Evolutionary conservation across 257 asterid genomes (phyloP).

Genomic region (Solanum phureja): DNA sequence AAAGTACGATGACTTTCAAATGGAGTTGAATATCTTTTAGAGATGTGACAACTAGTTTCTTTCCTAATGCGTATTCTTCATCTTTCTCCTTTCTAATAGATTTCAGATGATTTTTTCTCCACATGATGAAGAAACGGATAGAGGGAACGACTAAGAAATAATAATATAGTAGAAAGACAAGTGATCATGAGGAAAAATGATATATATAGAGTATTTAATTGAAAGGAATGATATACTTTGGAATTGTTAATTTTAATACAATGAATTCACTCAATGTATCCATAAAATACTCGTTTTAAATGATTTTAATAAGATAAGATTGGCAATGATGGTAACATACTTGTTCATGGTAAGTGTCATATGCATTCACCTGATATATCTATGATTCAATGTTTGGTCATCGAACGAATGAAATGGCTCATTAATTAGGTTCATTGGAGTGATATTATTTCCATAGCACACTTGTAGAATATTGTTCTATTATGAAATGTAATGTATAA

Average conservation of each 20-base stretch:
- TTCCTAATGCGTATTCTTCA: not conserved
- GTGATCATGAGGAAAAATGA: not conserved
- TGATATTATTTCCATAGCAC: not conserved
- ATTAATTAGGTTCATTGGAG: not conserved
- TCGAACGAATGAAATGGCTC: not conserved
- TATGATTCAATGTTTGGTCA: not conserved
- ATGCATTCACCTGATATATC: not conserved
- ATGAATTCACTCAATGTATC: not conserved
- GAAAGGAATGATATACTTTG: no score
- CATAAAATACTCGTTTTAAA: not conserved
- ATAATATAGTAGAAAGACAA: not conserved
- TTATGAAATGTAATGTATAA: not conserved
- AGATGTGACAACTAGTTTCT: not conserved
- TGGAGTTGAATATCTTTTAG: not conserved
- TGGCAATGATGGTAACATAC: not conserved
- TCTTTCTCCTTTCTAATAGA: not conserved
- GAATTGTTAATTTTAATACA: not conserved
- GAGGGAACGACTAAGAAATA: not conserved
- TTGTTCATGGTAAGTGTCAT: not conserved
- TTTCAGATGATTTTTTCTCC: not conserved
- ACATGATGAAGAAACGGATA: not conserved
- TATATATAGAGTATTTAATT: no score
- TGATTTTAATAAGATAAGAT: not conserved
- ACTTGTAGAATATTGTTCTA: not conserved
- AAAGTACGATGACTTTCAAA: not conserved